Evolutionary conservation across 208 protist species (phyloP).

Genomic region (Vickermania spadyakhi): DNA sequence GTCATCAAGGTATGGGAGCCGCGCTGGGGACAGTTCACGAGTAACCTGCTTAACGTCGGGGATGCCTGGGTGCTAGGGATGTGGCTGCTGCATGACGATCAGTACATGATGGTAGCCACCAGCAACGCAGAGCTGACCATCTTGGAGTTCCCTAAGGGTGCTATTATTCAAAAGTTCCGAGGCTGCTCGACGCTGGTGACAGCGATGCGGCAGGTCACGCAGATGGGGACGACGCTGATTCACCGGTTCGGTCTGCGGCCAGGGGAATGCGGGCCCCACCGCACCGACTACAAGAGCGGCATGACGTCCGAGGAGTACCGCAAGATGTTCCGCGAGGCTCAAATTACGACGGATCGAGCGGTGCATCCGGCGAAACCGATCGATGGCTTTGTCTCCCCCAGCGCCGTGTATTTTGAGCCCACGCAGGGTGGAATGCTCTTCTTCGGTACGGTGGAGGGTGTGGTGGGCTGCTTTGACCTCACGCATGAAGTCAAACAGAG

Average conservation of each 20-base stretch:
- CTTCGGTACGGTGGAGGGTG: slow-evolving; percentile 66
- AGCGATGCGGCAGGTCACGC: slow-evolving; percentile 36
- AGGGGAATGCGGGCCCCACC: slow-evolving; percentile 62
- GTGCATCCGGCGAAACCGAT: slow-evolving; percentile 42
- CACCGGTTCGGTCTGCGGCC: slow-evolving; percentile 65
- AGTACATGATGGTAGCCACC: slow-evolving; percentile 69
- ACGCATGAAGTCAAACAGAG: slow-evolving; percentile 33
- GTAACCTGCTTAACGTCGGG: slow-evolving; percentile 62
- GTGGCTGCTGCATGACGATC: slow-evolving; percentile 54
- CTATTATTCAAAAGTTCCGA: slow-evolving; percentile 64
- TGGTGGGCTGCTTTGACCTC: slow-evolving; percentile 61
- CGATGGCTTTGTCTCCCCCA: slow-evolving; percentile 65
- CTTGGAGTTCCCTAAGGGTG: slow-evolving; percentile 46
- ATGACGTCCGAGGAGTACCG: slow-evolving; percentile 34
- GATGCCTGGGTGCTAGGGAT: slow-evolving; percentile 64
- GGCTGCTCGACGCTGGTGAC: slow-evolving; percentile 57
- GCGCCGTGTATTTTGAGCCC: slow-evolving; percentile 38
- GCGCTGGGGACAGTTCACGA: slow-evolving; percentile 34
- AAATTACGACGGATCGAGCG: slow-evolving; percentile 20
- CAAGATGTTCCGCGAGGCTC: slow-evolving; percentile 25
- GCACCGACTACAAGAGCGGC: slow-evolving; percentile 19
- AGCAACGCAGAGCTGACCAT: slow-evolving; percentile 78
- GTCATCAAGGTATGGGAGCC: slow-evolving; percentile 74
- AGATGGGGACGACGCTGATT: slow-evolving; percentile 35
- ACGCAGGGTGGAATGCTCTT: slow-evolving; percentile 27